Base-by-base conservation (phyloP, 768 basidiomycete genomes). In the Rubroboletus pulcherrimus region DNA sequence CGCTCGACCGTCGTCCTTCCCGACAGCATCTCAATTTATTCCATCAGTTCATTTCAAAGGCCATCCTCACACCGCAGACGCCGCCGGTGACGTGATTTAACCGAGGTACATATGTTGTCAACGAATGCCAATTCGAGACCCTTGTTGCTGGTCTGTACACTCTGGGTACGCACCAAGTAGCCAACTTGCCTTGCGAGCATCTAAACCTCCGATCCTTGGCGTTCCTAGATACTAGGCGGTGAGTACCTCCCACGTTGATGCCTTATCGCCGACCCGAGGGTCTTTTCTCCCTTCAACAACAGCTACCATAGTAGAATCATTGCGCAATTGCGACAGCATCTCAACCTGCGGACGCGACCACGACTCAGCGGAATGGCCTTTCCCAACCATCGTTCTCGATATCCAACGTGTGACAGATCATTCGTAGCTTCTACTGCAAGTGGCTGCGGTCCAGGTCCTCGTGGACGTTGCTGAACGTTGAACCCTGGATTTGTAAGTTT, bases 401-500 rank as follows among this genome's bases (percentile, higher is more conserved):
- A 30, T 55, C 40, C 26, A 30, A 17, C 8, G 33, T 30, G 46
- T 11, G 12, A 49, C 46, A 30, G 21, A 17, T 33, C 55, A 55
- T 38, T 38, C 11, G 29, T 17, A n/a, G 11, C 57, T 50, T 50
- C 47, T 34, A 26, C 17, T 29, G 17, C 59, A n/a, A 42, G 46
- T 53, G 53, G 52, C 49, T 44, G 46, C 30, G 39, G 38, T 59
- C 63, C 55, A 26, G 39, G 38, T 59, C 63, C 55, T 65, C 53
- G 33, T 63, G 60, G 48, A 17, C 30, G 8, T 39, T 39, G 39
- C 31, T 38, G 35, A 49, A 65, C 56, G 39, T 31, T 39, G 46
- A 51, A 65, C 62, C 65, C 64, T 67, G n/a, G 42, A 65, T 65
- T 55, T 44, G 53, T 61, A 51, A 51, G 54, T 56, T 50, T 53